These are phyloP conservation scores for Ustulina deusta DNA, from an alignment of 2,329 filamentous ascomycete genomes.

Conservation along the genomic window DNA sequence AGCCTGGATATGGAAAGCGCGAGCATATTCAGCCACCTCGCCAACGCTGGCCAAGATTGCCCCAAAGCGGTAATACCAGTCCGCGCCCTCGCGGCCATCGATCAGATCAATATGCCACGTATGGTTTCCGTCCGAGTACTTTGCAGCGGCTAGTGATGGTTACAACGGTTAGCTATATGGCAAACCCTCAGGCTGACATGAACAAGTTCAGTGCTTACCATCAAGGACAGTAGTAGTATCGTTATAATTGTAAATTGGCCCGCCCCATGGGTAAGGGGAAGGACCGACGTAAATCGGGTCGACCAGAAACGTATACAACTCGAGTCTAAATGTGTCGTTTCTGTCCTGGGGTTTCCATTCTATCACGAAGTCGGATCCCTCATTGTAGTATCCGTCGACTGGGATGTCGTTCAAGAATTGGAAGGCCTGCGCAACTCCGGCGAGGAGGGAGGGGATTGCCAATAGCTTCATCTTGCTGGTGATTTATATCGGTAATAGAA, in stretches of 20 bases:
- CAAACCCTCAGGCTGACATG: neutral
- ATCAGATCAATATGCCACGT: slow-evolving; percentile 33
- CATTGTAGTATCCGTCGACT: slow-evolving; percentile 24
- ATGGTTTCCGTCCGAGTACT: slow-evolving; percentile 24
- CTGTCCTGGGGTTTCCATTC: slow-evolving; percentile 21
- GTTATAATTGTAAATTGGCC: slow-evolving; percentile 25
- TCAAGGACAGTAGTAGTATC: slow-evolving; percentile 30
- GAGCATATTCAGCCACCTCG: slow-evolving; percentile 31
- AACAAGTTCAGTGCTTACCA: slow-evolving; percentile 8
- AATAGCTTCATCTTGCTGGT: slow-evolving; percentile 23
- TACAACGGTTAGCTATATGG: slow-evolving; percentile 3
- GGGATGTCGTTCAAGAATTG: slow-evolving; percentile 29
- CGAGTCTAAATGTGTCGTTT: slow-evolving; percentile 28
- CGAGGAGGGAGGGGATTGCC: slow-evolving; percentile 22
- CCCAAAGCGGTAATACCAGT: slow-evolving; percentile 33
- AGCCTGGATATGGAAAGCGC: slow-evolving; percentile 27
- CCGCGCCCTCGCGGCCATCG: slow-evolving; percentile 18
- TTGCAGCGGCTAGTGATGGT: slow-evolving; percentile 25
- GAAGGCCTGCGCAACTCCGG: slow-evolving; percentile 26
- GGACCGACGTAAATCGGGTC: slow-evolving; percentile 23
- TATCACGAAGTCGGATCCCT: slow-evolving; percentile 26
- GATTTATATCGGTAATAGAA: neutral
- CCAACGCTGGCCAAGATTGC: slow-evolving; percentile 25
- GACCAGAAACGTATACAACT: slow-evolving; percentile 23
- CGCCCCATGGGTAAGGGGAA: slow-evolving; percentile 9